Evolutionary conservation across 805 yeast genomes (phyloP), one percentile per base, ranked within the genome.

Genomic region (Scheffersomyces stipitis): DNA sequence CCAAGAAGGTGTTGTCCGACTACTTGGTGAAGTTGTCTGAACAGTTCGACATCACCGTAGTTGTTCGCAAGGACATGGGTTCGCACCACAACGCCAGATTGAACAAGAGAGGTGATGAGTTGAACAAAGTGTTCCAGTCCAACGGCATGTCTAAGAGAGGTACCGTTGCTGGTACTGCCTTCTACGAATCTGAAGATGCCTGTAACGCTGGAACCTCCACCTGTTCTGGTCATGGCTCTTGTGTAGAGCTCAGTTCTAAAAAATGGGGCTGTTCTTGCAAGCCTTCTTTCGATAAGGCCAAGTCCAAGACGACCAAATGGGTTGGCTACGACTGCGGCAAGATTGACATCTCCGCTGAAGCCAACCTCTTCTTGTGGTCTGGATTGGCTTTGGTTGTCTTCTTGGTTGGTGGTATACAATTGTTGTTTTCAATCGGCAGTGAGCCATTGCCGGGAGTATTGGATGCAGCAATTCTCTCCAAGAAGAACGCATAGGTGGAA

Each of bases 321-420:
- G 58, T 76, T 1, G 84, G 83, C 16, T 48, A 46, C 40, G 76
- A 78, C 42, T 85, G 93, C 59, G 69, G 75, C 50, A 84, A 83
- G 71, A 71, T 69, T 49, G 90, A 86, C 51, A 71, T 83, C 41
- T 73, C 84, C 30, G 70, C 76, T 3, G 79, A 80, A 59, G 80
- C 84, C 48, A 78, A 84, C 52, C 69, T 85, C 50, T 68, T 84
- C 45, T 73, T 83, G 49, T 84, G 91, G 88, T 71, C 86, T 2
- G 60, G 74, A 9, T 45, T 83, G 9, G 75, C 71, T 3, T 57
- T 81, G 35, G 33, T 69, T 24, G 59, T 66, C 7, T 58, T 76
- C 15, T 62, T 78, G 31, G 76, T 60, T 26, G 69, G 65, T 5
- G 85, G 83, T 27, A 58, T 81, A 41, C 70, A 73, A 48, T 69